phyloP scores from a whole-genome alignment of 2,329 filamentous ascomycete genomes.

The Lachnellula hyalina region DNA sequence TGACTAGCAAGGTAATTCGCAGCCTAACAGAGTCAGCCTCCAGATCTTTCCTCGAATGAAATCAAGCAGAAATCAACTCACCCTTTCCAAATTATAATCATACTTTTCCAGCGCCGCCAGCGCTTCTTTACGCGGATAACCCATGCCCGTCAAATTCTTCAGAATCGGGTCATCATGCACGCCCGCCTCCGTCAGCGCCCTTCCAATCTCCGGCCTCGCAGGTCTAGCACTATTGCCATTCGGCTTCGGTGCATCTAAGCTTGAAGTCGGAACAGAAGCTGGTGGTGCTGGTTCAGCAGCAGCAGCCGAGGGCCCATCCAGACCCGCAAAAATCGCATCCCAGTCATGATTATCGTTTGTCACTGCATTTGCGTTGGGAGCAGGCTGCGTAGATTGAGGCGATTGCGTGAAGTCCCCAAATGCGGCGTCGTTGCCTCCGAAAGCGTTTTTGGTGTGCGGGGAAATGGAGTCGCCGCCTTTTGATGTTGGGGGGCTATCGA shows the following conservation, averaged over 20 bases:
- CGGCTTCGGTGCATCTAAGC: conserved; percentile 23
- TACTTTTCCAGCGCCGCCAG: conserved; percentile 83
- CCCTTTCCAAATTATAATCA: conserved; percentile 94
- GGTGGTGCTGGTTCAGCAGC: conserved; percentile 1
- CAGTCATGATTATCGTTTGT: conserved; percentile 66
- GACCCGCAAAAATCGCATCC: conserved; percentile 86
- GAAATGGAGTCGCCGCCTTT: conserved; percentile 26
- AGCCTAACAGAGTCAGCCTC: conserved; percentile 24
- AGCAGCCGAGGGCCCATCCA: conserved; percentile 51
- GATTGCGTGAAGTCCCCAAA: conserved; percentile 46
- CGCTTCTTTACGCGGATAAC: conserved; percentile 69
- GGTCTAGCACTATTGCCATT: conserved; percentile 14
- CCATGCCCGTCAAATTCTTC: conserved; percentile 86
- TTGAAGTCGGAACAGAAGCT: conserved; percentile 6
- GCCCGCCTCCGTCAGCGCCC: conserved; percentile 66
- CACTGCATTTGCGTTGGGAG: conserved; percentile 34
- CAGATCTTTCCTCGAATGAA: background rate
- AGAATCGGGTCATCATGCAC: conserved; percentile 88
- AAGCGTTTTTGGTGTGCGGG: conserved; percentile 24
- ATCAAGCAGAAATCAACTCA: conserved; percentile 41
- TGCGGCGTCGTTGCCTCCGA: conserved; percentile 21
- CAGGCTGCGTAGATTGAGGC: conserved; percentile 34
- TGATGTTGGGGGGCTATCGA: conserved; percentile 54
- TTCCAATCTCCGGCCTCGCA: conserved; percentile 46
- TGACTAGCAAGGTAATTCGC: conserved; percentile 33